These are phyloP conservation scores for Fistulifera pelliculosa DNA, from an alignment of 108 stramenopile genomes.

Conservation along the genomic window DNA sequence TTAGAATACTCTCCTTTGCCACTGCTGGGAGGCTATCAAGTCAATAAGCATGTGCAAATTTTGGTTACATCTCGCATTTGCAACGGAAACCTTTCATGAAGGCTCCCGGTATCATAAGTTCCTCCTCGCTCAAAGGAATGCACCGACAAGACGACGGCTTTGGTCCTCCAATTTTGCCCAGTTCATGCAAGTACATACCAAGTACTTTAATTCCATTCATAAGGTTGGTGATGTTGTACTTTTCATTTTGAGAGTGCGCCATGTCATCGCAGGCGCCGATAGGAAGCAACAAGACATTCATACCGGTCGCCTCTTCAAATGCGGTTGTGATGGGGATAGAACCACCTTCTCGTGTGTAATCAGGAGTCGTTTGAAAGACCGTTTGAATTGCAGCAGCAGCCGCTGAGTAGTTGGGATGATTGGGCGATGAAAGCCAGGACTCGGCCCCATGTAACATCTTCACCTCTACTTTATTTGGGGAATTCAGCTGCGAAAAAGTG, in stretches of 20 bases:
- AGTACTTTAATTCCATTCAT: slow-evolving; percentile 72
- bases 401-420: slow-evolving; percentile 78
- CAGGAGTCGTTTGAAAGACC: slow-evolving; percentile 54
- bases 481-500: slow-evolving; percentile 11
- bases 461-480: slow-evolving; percentile 56
- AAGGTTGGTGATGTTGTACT: slow-evolving; percentile 64
- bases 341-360: slow-evolving; percentile 79
- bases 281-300: slow-evolving; percentile 79
- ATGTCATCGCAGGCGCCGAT: slow-evolving; percentile 81
- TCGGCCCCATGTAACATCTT: slow-evolving; percentile 55
- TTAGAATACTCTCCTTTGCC: too few species aligned
- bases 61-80: slow-evolving; percentile 68
- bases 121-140: slow-evolving; percentile 54
- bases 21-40: too few species aligned
- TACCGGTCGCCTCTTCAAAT: slow-evolving; percentile 67
- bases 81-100: slow-evolving; percentile 69
- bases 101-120: slow-evolving; percentile 66
- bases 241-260: slow-evolving; percentile 85
- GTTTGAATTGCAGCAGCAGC: slow-evolving; percentile 58
- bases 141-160: slow-evolving; percentile 70
- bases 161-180: slow-evolving; percentile 62
- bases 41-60: too few species aligned
- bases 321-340: slow-evolving; percentile 73
- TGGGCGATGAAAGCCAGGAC: slow-evolving; percentile 68
- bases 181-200: slow-evolving; percentile 63